Conservation (phyloP, 208 protist species). For the Porcisia hertigi region DNA sequence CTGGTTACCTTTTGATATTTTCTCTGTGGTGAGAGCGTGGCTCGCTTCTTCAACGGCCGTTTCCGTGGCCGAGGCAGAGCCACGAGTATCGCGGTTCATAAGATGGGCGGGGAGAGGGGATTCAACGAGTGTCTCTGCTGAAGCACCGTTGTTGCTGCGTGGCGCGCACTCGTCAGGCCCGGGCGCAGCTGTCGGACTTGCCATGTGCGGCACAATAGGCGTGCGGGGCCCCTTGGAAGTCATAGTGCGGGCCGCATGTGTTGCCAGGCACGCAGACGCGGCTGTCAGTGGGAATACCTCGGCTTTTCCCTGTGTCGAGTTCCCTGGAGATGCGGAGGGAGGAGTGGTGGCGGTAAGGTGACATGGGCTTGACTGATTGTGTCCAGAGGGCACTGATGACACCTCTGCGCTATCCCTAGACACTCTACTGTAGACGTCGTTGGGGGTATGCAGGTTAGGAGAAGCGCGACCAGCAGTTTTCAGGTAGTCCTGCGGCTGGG, state of each 20-base stretch:
- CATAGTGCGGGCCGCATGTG: not conserved
- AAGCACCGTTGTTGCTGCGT: not conserved
- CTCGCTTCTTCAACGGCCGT: not conserved
- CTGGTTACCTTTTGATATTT: not conserved
- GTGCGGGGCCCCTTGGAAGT: not conserved
- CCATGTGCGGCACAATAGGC: not conserved
- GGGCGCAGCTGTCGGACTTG: not conserved
- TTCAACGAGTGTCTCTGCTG: not conserved
- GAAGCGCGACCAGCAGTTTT: not conserved
- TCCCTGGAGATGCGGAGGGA: not conserved
- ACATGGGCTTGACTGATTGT: not conserved
- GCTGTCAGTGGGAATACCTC: not conserved
- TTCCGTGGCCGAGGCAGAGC: not conserved
- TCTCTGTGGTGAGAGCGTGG: not conserved
- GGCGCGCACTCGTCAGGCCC: not conserved
- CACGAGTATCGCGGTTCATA: not conserved
- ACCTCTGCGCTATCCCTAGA: not conserved
- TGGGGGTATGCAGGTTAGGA: not conserved
- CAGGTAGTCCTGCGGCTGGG: constrained; percentile 1
- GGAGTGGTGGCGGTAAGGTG: not conserved
- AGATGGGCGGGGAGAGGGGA: not conserved
- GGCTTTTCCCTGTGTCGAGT: not conserved
- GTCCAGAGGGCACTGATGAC: not conserved
- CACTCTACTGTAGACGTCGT: not conserved
- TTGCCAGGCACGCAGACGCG: not conserved